Base-by-base conservation (phyloP, 441 rosid genomes). In the Gossypium trilobum region DNA sequence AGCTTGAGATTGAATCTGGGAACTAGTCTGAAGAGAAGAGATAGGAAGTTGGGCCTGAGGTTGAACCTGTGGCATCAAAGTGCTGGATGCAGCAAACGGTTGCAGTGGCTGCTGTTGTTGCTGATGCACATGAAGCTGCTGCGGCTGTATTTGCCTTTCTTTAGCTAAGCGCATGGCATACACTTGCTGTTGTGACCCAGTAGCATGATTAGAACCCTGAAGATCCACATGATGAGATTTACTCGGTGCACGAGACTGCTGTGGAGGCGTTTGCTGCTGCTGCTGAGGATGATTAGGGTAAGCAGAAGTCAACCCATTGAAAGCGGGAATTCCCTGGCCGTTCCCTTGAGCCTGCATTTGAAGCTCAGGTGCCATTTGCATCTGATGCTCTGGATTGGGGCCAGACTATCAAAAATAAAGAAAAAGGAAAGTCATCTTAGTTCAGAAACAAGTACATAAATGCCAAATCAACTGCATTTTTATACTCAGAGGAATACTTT, bases 101-200 rank as follows among this genome's bases (percentile, higher is more conserved):
- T 84, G 83, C 52, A 64, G 82, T n/a, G 29, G 77, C 31, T 63
- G 78, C 20, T 51, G 56, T 51, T 52, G 57, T 66, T 85, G 85
- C 76, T 88, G 92, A 76, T 88, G 97, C 85, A 89, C 62, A 81
- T 73, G 83, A 69, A 88, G 31, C 61, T 56, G 62, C 33, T 57
- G 82, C 79, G 88, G 97, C 74, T 91, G 95, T 79, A 85, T 83
- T 73, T 86, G 93, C 87, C 97, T 88, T 72, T 87, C 92, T 76
- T 88, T 88, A 78, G 89, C 85, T 20, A 81, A 67, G 62, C 84
- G 91, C 68, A 87, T 69, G 66, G 91, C 91, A 89, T 82, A 86
- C 10, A 88, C 88, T 78, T 91, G 98, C 70, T 86, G 92, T 59
- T 84, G 95, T 39, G 87, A 64, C 36, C 90, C 89, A 60, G 88